These are phyloP conservation scores for Globisporangium iwayamae DNA, from an alignment of 352 stramenopile genomes.

Conservation along the genomic window DNA sequence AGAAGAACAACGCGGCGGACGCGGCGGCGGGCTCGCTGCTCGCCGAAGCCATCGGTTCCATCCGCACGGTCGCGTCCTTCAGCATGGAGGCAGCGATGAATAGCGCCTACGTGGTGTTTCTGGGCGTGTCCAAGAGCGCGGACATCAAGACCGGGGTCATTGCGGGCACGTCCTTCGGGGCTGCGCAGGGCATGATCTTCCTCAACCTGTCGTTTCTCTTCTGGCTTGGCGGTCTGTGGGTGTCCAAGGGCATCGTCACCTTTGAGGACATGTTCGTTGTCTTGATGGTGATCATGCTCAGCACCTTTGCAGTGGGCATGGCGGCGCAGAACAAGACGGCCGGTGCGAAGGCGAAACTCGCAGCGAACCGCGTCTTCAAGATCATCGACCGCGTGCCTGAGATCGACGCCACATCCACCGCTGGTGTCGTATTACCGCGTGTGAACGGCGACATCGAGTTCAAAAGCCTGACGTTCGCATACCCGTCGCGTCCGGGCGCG, in stretches of 20 bases:
- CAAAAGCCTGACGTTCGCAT: constrained; percentile 59
- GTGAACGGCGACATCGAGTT: constrained; percentile 64
- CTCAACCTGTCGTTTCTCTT: constrained; percentile 57
- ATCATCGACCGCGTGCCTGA: constrained; percentile 41
- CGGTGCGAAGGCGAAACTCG: constrained; percentile 24
- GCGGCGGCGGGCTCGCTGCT: constrained; percentile 31
- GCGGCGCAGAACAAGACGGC: constrained; percentile 23
- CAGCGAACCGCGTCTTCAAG: constrained; percentile 31
- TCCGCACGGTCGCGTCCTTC: constrained; percentile 44
- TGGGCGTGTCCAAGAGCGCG: constrained; percentile 21
- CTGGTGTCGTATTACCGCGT: background rate
- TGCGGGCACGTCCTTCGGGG: constrained; percentile 39
- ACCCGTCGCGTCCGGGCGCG: constrained; percentile 41
- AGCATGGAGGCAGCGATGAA: constrained; percentile 23
- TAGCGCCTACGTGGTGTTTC: constrained; percentile 16
- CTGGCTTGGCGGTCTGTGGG: constrained; percentile 42
- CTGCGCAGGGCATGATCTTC: constrained; percentile 49
- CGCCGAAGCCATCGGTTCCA: constrained; percentile 38
- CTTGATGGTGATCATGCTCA: constrained; percentile 35
- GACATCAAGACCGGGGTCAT: constrained; percentile 33
- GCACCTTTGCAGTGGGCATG: constrained; percentile 27
- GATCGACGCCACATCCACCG: constrained; percentile 2
- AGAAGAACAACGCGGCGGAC: constrained; percentile 43
- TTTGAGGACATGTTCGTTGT: constrained; percentile 38
- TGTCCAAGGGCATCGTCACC: constrained; percentile 26